These are phyloP conservation scores for Arabidopsis thaliana DNA, from an alignment of 345 rosid genomes.

Conservation along the genomic window TAIR10.1 NC_003071.7:11380001-11380500, in stretches of 20 bases:
- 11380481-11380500: slow-evolving; percentile 53
- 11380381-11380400: slow-evolving; percentile 93
- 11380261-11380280: slow-evolving; percentile 33
- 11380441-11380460: slow-evolving; percentile 20
- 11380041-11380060: slow-evolving; percentile 3
- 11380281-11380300: slow-evolving; percentile 36
- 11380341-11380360: not conserved
- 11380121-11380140: slow-evolving; percentile 48
- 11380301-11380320: slow-evolving; percentile 44
- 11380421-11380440: slow-evolving; percentile 28
- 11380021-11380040: slow-evolving; percentile 1
- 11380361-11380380: slow-evolving; percentile 81
- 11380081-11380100: slow-evolving; percentile 15
- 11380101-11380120: slow-evolving; percentile 26
- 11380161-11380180: slow-evolving; percentile 44
- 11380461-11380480: slow-evolving; percentile 52
- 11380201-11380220: slow-evolving; percentile 43
- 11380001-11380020: too few relatives aligned
- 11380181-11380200: slow-evolving; percentile 41
- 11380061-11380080: slow-evolving; percentile 5
- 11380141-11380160: slow-evolving; percentile 43
- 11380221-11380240: slow-evolving; percentile 7
- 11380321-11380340: slow-evolving; percentile 28
- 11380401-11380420: slow-evolving; percentile 90
- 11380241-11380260: slow-evolving; percentile 27